Evolutionary conservation across 2,329 filamentous ascomycete genomes (phyloP).

Genomic region (Mollisiaceae sp.): DNA sequence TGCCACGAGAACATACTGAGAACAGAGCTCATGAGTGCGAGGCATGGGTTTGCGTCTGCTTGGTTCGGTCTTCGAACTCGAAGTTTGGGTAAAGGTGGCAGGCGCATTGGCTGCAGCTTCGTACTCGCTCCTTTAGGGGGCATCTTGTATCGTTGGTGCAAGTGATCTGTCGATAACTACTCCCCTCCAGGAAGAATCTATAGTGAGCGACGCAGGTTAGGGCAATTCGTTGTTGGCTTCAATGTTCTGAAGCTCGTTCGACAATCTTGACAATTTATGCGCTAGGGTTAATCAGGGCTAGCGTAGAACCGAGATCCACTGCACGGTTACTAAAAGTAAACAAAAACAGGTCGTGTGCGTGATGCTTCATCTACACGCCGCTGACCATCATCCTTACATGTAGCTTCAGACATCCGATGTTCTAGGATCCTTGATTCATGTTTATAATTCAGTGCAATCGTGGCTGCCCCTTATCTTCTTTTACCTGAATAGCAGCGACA

Average conservation of each 20-base stretch:
- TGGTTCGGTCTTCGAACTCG: conserved; percentile 68
- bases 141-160: conserved; percentile 28
- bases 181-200: neutral
- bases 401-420: neutral
- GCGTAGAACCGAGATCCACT: neutral
- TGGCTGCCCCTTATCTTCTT: neutral
- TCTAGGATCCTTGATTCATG: conserved; percentile 13
- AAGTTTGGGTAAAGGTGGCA: conserved; percentile 66
- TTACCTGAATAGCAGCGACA: neutral
- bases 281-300: conserved; percentile 26
- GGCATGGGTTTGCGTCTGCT: conserved; percentile 66
- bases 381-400: conserved; percentile 28
- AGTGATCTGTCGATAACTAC: neutral
- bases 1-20: conserved; percentile 56
- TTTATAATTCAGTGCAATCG: conserved; percentile 16
- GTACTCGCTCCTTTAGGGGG: conserved; percentile 43
- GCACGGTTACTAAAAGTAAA: conserved; percentile 28
- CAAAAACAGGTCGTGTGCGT: conserved; percentile 26
- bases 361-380: neutral
- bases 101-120: conserved; percentile 43
- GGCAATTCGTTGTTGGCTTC: conserved; percentile 1
- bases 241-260: neutral
- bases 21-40: conserved; percentile 69
- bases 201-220: neutral
- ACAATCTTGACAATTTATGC: conserved; percentile 30